Percentiles rank a stretch among this genome's conserved stretches.
Conservation (phyloP, 148 eudicot species). For the Polygonum aviculare region DNA sequence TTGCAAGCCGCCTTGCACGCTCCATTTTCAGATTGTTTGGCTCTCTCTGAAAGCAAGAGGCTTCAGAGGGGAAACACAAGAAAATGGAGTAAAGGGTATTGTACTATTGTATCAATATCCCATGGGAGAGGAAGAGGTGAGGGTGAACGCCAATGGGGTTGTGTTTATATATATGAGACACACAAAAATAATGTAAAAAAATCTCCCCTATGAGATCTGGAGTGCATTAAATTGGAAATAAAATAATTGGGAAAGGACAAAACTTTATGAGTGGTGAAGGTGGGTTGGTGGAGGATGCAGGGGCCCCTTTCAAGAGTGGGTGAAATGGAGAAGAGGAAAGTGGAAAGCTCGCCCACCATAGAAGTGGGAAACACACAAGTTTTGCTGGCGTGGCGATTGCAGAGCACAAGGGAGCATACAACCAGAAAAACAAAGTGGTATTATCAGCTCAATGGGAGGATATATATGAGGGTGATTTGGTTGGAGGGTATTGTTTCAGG, state of each 20-base stretch:
- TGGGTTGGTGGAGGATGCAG: constrained; percentile 5
- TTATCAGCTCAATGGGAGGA: neutral
- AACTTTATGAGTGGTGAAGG: neutral
- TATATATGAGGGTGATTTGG: constrained; percentile 8
- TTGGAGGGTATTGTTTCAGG: constrained; percentile 29
- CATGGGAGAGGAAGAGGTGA: constrained; percentile 5
- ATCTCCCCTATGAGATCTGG: neutral
- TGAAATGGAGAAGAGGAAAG: constrained; percentile 1
- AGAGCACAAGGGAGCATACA: neutral
- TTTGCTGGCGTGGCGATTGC: constrained; percentile 8
- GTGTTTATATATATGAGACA: constrained; percentile 6
- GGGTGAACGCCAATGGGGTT: neutral
- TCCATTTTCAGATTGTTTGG: constrained; percentile 41
- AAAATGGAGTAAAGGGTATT: neutral
- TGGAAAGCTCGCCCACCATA: constrained; percentile 2
- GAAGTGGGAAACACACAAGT: neutral
- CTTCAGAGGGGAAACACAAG: constrained; percentile 4
- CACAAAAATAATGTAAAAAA: neutral
- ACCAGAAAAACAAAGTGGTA: neutral
- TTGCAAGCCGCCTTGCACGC: constrained; percentile 67
- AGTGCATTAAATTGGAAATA: neutral
- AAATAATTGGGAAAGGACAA: constrained; percentile 1
- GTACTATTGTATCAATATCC: neutral
- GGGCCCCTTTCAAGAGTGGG: neutral
- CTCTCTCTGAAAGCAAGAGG: neutral